phyloP scores from a whole-genome alignment of 371 early-diverging fungal species.

The Vairimorpha ceranae region DNA sequence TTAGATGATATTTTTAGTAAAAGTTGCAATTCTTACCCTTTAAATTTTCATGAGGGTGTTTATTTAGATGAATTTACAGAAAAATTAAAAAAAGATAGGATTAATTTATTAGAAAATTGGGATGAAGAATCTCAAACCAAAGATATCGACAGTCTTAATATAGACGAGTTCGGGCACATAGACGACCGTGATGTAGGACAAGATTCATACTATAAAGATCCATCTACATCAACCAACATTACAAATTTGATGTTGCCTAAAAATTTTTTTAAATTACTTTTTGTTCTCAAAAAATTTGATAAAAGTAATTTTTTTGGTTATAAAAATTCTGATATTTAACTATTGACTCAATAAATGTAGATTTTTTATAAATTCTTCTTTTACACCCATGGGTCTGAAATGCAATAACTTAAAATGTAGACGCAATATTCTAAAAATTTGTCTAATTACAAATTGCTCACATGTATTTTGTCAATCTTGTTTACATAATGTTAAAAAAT shows the following conservation, averaged over 20 bases:
- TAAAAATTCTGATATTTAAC: not conserved
- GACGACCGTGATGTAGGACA: constrained; percentile 20
- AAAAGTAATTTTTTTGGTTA: constrained; percentile 51
- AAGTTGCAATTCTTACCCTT: constrained; percentile 41
- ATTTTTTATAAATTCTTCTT: not conserved
- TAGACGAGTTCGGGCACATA: constrained; percentile 30
- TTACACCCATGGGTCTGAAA: not conserved
- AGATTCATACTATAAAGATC: constrained; percentile 45
- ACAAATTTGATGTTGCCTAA: constrained; percentile 46
- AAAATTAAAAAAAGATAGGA: constrained; percentile 30
- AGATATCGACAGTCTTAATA: constrained; percentile 42
- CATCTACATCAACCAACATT: constrained; percentile 17
- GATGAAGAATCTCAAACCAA: constrained; percentile 28
- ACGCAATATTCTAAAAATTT: not conserved
- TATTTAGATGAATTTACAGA: constrained; percentile 54
- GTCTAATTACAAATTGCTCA: not conserved
- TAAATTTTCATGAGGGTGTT: constrained; percentile 51
- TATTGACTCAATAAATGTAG: not conserved
- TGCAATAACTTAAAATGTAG: constrained; percentile 17
- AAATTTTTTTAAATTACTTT: constrained; percentile 43
- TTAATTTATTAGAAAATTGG: constrained; percentile 47
- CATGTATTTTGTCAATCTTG: constrained; percentile 1
- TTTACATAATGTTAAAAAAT: not conserved
- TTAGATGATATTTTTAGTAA: constrained; percentile 53
- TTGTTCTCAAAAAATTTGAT: constrained; percentile 42